Conservation (phyloP, 352 stramenopile species). For the Globisporangium viniferum region DNA sequence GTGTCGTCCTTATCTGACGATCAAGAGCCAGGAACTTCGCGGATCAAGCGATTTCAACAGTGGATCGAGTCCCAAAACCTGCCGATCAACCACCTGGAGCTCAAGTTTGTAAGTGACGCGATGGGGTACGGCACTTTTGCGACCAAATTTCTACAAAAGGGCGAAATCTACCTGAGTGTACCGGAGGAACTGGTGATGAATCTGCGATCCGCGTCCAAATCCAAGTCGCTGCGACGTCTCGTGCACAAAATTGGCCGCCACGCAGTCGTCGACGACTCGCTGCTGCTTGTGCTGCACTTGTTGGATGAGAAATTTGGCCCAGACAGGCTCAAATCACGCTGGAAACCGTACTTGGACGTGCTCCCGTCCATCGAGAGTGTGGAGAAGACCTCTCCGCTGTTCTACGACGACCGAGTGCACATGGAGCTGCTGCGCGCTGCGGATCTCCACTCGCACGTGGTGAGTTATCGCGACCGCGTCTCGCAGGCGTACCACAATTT, state of each 20-base stretch:
- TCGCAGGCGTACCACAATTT: slow-evolving; percentile 10
- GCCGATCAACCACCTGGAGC: slow-evolving; percentile 52
- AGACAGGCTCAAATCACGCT: slow-evolving; percentile 34
- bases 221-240: slow-evolving; percentile 33
- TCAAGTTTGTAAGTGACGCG: slow-evolving; percentile 41
- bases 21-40: slow-evolving; percentile 10
- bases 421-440: slow-evolving; percentile 44
- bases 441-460: slow-evolving; percentile 35
- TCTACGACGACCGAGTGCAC: slow-evolving; percentile 44
- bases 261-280: slow-evolving; percentile 31
- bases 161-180: slow-evolving; percentile 83
- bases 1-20: background rate
- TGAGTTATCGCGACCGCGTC: slow-evolving; percentile 35
- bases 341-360: slow-evolving; percentile 87
- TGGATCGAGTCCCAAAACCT: slow-evolving; percentile 41
- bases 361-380: slow-evolving; percentile 42
- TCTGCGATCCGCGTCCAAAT: slow-evolving; percentile 46
- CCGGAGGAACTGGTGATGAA: slow-evolving; percentile 71
- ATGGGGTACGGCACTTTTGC: slow-evolving; percentile 73
- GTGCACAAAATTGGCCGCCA: slow-evolving; percentile 20
- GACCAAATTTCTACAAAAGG: slow-evolving; percentile 38
- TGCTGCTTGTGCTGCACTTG: slow-evolving; percentile 76
- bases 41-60: slow-evolving; percentile 29
- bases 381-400: slow-evolving; percentile 40
- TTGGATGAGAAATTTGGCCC: slow-evolving; percentile 81